phyloP scores from a whole-genome alignment of 192 early-diverging fungal species.

The Podila verticillata region DNA sequence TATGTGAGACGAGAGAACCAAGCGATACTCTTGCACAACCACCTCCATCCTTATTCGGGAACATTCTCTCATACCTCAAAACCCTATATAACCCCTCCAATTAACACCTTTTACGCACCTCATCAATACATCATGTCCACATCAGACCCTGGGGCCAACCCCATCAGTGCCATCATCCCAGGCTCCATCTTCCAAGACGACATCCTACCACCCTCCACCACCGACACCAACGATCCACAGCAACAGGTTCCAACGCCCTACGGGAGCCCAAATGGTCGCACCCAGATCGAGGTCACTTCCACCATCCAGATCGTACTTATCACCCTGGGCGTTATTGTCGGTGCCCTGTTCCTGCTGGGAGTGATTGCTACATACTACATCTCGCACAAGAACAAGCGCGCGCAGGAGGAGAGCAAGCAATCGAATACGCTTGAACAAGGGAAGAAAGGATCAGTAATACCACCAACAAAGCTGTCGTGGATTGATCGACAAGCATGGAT shows the following conservation, averaged over 20 bases:
- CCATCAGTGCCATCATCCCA: constrained; percentile 13
- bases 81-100: no score
- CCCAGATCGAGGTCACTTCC: constrained; percentile 21
- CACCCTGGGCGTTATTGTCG: constrained; percentile 19
- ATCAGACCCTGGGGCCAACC: no score
- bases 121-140: no score
- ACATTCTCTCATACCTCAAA: no score
- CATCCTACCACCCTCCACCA: background rate
- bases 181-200: constrained; percentile 39
- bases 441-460: background rate
- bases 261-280: background rate
- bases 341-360: constrained; percentile 12
- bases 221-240: background rate
- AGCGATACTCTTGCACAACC: background rate
- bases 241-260: background rate
- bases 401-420: background rate
- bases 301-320: constrained; percentile 37
- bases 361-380: constrained; percentile 23
- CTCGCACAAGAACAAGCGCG: constrained; percentile 34
- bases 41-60: no score
- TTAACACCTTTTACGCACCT: no score
- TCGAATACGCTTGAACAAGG: background rate
- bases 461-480: background rate
- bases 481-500: no score
- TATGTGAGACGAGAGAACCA: background rate